Evolutionary conservation across 208 protist genomes (phyloP).

Genomic region (Trichomonas gallinae): DNA sequence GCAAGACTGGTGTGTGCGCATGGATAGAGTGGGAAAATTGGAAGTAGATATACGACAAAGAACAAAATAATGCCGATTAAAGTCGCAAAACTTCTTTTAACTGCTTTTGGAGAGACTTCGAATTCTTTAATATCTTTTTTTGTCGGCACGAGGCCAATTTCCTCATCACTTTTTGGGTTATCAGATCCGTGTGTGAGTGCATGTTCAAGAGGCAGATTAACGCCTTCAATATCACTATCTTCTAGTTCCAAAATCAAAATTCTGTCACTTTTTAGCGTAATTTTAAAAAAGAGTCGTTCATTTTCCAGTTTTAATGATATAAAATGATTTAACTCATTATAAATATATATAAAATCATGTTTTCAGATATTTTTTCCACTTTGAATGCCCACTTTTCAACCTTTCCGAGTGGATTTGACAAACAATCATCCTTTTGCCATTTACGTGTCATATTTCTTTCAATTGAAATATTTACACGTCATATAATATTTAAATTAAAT

Average conservation of each 20-base stretch:
- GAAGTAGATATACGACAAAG: neutral
- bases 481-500: no score
- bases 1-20: neutral
- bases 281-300: no score
- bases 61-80: neutral
- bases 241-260: neutral
- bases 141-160: neutral
- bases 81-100: neutral
- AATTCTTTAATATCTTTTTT: neutral
- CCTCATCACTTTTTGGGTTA: neutral
- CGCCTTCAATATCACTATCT: neutral
- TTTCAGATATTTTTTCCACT: no score
- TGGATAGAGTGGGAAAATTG: neutral
- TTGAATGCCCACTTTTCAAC: no score
- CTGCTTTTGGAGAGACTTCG: neutral
- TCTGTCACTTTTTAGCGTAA: neutral
- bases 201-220: neutral
- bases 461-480: no score
- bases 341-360: no score
- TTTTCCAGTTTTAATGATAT: no score
- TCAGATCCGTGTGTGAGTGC: no score
- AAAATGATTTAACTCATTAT: no score
- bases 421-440: no score
- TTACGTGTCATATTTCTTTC: no score
- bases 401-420: no score